These are phyloP conservation scores for Coleophoma crateriformis DNA, from an alignment of 2,329 filamentous ascomycete genomes.

Conservation along the genomic window DNA sequence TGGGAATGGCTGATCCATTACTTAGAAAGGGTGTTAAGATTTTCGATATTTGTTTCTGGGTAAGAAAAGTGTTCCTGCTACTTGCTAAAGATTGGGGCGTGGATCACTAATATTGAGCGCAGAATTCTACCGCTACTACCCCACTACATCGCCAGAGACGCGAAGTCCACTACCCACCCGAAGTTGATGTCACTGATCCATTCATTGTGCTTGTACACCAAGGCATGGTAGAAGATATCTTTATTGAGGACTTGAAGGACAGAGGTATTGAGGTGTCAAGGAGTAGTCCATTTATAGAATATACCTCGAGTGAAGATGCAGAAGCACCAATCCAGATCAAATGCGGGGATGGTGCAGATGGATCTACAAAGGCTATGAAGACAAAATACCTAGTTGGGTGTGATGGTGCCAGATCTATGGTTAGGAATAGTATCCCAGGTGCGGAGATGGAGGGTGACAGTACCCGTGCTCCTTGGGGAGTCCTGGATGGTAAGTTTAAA, in stretches of 20 bases:
- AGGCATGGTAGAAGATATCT: slow-evolving; percentile 39
- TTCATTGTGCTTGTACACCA: slow-evolving; percentile 46
- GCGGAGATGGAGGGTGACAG: slow-evolving; percentile 54
- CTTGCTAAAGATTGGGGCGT: slow-evolving; percentile 17
- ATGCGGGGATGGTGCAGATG: slow-evolving; percentile 47
- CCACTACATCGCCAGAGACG: slow-evolving; percentile 15
- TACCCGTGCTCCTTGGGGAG: slow-evolving; percentile 51
- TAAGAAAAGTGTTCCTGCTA: slow-evolving; percentile 28
- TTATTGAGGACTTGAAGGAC: slow-evolving; percentile 47
- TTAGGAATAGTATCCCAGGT: slow-evolving; percentile 45
- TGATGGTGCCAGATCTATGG: slow-evolving; percentile 45
- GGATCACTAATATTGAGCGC: slow-evolving; percentile 44
- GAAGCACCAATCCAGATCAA: slow-evolving; percentile 27
- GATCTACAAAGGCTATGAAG: slow-evolving; percentile 45
- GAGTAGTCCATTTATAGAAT: slow-evolving; percentile 34
- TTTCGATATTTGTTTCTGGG: slow-evolving; percentile 53
- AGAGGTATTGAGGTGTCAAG: slow-evolving; percentile 41
- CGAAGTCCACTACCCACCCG: slow-evolving; percentile 31
- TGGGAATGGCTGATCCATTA: slow-evolving; percentile 48
- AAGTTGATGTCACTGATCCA: slow-evolving; percentile 20
- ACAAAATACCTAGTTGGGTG: slow-evolving; percentile 63
- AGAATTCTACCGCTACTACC: slow-evolving; percentile 12
- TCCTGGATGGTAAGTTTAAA: slow-evolving; percentile 44
- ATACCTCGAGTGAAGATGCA: slow-evolving; percentile 26
- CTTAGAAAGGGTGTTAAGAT: slow-evolving; percentile 53